Base-by-base conservation (phyloP, 1,284 basidiomycete genomes). In the Termitomyces sp. region DNA sequence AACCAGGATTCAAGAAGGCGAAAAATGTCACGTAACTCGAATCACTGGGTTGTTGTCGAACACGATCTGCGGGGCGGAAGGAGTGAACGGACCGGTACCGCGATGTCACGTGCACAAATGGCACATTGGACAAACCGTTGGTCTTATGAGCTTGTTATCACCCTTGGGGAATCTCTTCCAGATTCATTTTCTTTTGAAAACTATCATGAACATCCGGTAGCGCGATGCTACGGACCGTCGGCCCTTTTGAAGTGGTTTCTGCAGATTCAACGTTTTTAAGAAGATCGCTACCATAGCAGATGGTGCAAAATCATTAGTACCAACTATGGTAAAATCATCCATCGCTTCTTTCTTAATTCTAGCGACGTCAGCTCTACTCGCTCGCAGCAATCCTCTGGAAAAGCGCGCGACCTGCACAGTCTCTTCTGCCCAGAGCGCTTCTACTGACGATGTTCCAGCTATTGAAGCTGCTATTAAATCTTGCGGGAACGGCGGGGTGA, bases 401-500 rank as follows among this genome's bases (percentile, higher is more conserved):
- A 64, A 62, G 34, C 63, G 65, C 13, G 63, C 65, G 3, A 62
- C 62, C 0, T 68, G 66, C 31, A 66, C 64, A 0, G 61, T 62
- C 3, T 47, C 57, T 2, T 65, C 64, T 16, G 62, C 62, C 1
- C 57, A 57, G 5, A 53, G 60, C 46, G 57, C 64, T 8, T 60
- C 61, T 7, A 55, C 52, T 14, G 66, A 68, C 38, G 66, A 68
- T 42, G 65, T 68, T 10, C 65, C 64, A 21, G 61, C 65, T 44
- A 66, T 67, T 18, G 55, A 61, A 45, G 60, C 59, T 13, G 65
- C 65, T 19, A 60, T 67, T 41, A 57, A 64, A 49, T 60, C 62
- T 33, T 68, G 65, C 38, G 66, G 66, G 0, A 63, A 63, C 24
- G 65, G 64, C n/a, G 66, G 66, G 6, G 63, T 64, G 18, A 66